Base-by-base conservation (phyloP, 208 protist species). In the Leishmania turanica region DNA sequence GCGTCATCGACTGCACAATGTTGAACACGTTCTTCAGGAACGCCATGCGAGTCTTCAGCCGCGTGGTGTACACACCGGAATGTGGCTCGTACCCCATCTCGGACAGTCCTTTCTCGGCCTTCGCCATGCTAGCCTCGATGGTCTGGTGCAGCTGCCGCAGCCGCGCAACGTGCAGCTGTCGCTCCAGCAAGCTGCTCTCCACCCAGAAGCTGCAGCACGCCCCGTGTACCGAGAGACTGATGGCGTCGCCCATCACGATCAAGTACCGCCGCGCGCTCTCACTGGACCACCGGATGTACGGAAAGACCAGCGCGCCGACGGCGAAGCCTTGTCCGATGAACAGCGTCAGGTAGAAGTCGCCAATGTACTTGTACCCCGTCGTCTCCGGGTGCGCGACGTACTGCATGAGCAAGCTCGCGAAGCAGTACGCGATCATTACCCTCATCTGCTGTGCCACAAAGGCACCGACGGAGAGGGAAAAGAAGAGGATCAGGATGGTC, bases 31-130 rank as follows among this genome's bases (percentile, higher is more conserved):
- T 76, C 56, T 85, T 79, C 42, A 95, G 82, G 73, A 97, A 96
- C 24, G 79, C 79, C 47, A 90, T 84, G 73, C 94, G 90, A 6
- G 85, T 90, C 56, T 83, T 86, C n/a, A 97, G 87, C 31, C 87
- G 83, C 56, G 87, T 75, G 64, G 87, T 88, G 85, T 91, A 95
- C 42, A 84, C 74, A 31, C 92, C 91, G 0, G 84, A 90, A 83
- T 97, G 94, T 42, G 94, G 94, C 83, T 97, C 94, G 86, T 96
- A 96, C 24, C 84, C 88, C 78, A 90, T 90, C 83, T 96, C 91
- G n/a, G 86, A 89, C 34, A 94, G 82, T 21, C 75, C 88, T 34
- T 53, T 77, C 47, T 77, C 60, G 0, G 85, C 91, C 84, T 95
- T 94, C 51, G 34, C 42, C 58, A 86, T 88, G 75, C 91, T 90